phyloP scores from a whole-genome alignment of 352 stramenopile species.

The Phytophthora pini region DNA sequence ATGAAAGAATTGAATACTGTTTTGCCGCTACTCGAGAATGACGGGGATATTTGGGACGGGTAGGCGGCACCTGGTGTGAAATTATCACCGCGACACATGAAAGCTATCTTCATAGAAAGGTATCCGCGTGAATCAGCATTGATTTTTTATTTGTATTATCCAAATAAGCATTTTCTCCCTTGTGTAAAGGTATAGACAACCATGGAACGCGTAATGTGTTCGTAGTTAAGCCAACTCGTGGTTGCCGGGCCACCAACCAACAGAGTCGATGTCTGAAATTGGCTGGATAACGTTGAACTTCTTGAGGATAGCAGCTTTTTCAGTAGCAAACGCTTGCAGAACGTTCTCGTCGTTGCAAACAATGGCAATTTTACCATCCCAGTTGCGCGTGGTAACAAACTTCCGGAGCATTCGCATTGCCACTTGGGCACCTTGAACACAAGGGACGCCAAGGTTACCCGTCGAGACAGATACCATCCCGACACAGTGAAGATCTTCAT shows the following conservation, averaged over 20 bases:
- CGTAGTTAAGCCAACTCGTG: too few relatives aligned
- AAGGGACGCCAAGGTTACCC: constrained; percentile 49
- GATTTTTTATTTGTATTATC: too few relatives aligned
- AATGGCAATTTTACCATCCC: constrained; percentile 45
- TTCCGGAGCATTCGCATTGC: constrained; percentile 49
- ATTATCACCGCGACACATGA: too few relatives aligned
- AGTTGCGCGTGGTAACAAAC: constrained; percentile 41
- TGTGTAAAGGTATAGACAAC: too few relatives aligned
- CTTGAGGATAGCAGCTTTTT: constrained; percentile 25
- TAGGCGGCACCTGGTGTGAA: too few relatives aligned
- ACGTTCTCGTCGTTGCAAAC: constrained; percentile 49
- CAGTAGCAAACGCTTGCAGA: constrained; percentile 33
- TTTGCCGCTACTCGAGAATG: too few relatives aligned
- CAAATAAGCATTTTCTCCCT: too few relatives aligned
- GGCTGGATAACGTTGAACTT: constrained; percentile 43
- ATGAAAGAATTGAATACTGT: too few relatives aligned
- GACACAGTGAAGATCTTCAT: constrained; percentile 53
- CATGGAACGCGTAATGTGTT: too few relatives aligned
- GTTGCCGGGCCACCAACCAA: neutral
- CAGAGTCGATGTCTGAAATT: constrained; percentile 9
- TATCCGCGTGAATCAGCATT: too few relatives aligned
- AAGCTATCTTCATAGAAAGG: too few relatives aligned
- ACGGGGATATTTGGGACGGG: too few relatives aligned
- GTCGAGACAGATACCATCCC: constrained; percentile 71
- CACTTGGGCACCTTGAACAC: constrained; percentile 32